Base-by-base conservation (phyloP, 352 stramenopile genomes). In the Globisporangium orthogonon region DNA sequence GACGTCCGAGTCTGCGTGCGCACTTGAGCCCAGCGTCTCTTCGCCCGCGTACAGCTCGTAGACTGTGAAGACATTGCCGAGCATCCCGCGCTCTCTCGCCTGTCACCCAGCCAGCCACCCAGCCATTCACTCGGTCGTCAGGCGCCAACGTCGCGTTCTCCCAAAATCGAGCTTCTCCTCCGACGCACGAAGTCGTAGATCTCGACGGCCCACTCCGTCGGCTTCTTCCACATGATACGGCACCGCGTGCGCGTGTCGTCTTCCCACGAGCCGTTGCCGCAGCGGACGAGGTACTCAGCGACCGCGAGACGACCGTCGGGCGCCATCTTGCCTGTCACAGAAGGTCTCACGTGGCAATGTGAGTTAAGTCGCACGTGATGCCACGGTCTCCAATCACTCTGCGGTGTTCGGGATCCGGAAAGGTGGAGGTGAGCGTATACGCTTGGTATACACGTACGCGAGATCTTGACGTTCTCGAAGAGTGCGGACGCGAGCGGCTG, bases 201-300 rank as follows among this genome's bases (percentile, higher is more conserved):
- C 59, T 91, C 84, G 49, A 64, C 78, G 15, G 84, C 84, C 84
- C 84, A 94, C 61, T 90, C 84, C 11, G 66, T 62, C 4, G 84
- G 84, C 41, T 82, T 88, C 59, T 94, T 94, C 84, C 84, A 94
- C 77, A 92, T 91, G 56, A 94, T 85, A 37, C 84, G 76, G 55
- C 78, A 91, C 29, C 84, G 79, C 57, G 80, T 91, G 61, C 71
- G 74, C 41, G 78, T 85, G 52, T 91, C 81, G 59, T 94, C 84
- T 58, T 94, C 84, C 84, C 84, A 94, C 41, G 66, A 63, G 30
- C 74, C 84, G 56, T 92, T 85, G 52, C 84, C 84, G 50, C 82
- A 90, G 43, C 70, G 69, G 37, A 94, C 82, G 48, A 94, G 62
- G 54, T 91, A 77, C 57, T 90, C 82, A 53, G 87, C 81, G 31